Conservation (phyloP, 2,329 filamentous ascomycete genomes). For the Fonsecaea pugnacius region DNA sequence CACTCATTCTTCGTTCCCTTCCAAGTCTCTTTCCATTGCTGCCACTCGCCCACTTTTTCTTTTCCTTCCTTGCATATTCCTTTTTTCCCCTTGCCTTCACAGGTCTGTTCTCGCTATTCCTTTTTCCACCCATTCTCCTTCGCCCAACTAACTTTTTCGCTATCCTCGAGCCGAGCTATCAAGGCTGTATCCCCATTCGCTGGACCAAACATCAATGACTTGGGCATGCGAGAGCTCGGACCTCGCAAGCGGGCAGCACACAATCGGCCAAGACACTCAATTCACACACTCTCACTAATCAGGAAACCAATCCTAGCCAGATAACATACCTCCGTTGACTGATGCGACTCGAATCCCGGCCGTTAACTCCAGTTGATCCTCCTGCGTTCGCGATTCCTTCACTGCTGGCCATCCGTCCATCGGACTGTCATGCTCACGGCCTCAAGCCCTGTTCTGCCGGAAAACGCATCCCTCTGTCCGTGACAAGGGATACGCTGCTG, state of each 20-base stretch:
- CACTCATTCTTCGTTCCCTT: not conserved
- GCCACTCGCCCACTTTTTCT: not conserved
- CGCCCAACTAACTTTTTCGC: not conserved
- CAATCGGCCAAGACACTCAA: not conserved
- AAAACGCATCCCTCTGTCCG: constrained; percentile 7
- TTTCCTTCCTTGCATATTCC: not conserved
- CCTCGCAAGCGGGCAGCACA: not conserved
- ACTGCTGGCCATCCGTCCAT: not conserved
- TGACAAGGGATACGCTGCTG: constrained; percentile 15
- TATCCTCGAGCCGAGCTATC: not conserved
- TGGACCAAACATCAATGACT: not conserved
- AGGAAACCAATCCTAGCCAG: not conserved
- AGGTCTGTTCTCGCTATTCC: not conserved
- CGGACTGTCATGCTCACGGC: not conserved
- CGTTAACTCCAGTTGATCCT: not conserved
- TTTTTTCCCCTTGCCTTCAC: not conserved
- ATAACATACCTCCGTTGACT: not conserved
- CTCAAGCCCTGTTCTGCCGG: not conserved
- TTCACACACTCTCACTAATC: not conserved
- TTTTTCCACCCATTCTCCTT: not conserved
- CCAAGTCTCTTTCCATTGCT: too few species aligned
- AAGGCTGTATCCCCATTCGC: not conserved
- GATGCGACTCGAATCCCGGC: not conserved
- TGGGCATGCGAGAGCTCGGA: not conserved
- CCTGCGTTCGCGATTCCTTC: not conserved